phyloP scores from a whole-genome alignment of 1,284 basidiomycete species.

The Heliocybe sulcata region DNA sequence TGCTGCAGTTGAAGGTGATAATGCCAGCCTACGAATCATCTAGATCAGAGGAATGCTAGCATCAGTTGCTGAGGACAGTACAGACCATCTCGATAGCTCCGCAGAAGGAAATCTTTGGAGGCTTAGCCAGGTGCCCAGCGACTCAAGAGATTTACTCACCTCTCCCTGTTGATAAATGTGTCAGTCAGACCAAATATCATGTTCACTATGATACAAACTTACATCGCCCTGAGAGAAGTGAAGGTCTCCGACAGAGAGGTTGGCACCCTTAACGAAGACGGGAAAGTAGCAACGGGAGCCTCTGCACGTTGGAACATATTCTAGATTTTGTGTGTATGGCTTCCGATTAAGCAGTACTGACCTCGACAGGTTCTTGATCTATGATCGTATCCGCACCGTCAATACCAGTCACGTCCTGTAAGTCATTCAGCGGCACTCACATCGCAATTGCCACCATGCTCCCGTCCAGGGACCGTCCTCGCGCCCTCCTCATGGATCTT shows the following conservation, averaged over 20 bases:
- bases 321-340: too few relatives aligned
- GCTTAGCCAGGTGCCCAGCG: slow-evolving; percentile 1
- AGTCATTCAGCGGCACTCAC: slow-evolving; percentile 26
- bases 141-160: slow-evolving; percentile 15
- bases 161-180: slow-evolving; percentile 42
- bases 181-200: background rate
- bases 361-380: slow-evolving; percentile 74
- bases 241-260: slow-evolving; percentile 72
- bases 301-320: slow-evolving; percentile 24
- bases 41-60: slow-evolving; percentile 8
- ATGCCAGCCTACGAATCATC: slow-evolving; percentile 53
- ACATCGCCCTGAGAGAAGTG: slow-evolving; percentile 82
- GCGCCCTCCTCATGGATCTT: slow-evolving; percentile 66
- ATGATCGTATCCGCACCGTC: background rate
- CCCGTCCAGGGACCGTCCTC: slow-evolving; percentile 69
- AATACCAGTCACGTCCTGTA: background rate
- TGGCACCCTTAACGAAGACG: slow-evolving; percentile 71
- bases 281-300: slow-evolving; percentile 73
- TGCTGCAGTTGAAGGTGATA: slow-evolving; percentile 64
- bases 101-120: slow-evolving; percentile 57
- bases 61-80: background rate
- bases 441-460: slow-evolving; percentile 81
- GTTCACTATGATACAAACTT: slow-evolving; percentile 14
- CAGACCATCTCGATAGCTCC: slow-evolving; percentile 74
- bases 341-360: slow-evolving; percentile 15